Conservation (phyloP, 257 asterid species). For the Plantago ovata region DNA sequence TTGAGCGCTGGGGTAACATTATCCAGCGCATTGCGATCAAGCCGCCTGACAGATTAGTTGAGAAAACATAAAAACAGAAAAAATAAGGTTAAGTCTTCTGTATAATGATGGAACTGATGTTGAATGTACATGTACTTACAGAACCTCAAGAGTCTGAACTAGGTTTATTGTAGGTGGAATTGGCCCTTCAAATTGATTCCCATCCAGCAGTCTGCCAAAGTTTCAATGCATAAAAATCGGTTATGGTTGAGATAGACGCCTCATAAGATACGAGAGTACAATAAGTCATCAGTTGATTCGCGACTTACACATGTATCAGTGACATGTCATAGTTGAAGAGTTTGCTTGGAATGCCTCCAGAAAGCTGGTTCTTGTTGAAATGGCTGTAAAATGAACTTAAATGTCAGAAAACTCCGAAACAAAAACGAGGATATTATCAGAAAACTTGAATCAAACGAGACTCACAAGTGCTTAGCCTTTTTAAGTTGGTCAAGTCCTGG, state of each 20-base stretch:
- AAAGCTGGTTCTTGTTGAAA: constrained; percentile 84
- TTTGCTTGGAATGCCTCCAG: constrained; percentile 64
- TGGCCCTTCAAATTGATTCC: constrained; percentile 62
- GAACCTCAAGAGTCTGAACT: constrained; percentile 83
- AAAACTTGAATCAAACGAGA: not conserved
- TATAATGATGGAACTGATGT: constrained; percentile 14
- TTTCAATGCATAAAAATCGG: not conserved
- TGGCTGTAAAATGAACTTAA: constrained; percentile 53
- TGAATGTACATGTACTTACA: constrained; percentile 57
- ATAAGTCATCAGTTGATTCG: not conserved
- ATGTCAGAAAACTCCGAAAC: constrained; percentile 23
- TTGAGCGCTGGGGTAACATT: constrained; percentile 64
- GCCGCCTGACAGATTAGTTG: constrained; percentile 49
- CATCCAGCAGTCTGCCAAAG: constrained; percentile 61
- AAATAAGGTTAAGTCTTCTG: not conserved
- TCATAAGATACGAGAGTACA: not conserved
- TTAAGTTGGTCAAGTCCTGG: constrained; percentile 84
- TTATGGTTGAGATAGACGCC: not conserved
- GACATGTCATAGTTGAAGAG: constrained; percentile 72
- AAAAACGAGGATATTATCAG: not conserved
- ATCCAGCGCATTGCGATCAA: constrained; percentile 66
- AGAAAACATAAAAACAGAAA: not conserved
- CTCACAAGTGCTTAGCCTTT: constrained; percentile 96
- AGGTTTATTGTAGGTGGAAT: constrained; percentile 70
- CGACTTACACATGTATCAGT: constrained; percentile 78